Evolutionary conservation across 2,329 filamentous ascomycete species (phyloP).

Genomic region (Fonsecaea monophora): DNA sequence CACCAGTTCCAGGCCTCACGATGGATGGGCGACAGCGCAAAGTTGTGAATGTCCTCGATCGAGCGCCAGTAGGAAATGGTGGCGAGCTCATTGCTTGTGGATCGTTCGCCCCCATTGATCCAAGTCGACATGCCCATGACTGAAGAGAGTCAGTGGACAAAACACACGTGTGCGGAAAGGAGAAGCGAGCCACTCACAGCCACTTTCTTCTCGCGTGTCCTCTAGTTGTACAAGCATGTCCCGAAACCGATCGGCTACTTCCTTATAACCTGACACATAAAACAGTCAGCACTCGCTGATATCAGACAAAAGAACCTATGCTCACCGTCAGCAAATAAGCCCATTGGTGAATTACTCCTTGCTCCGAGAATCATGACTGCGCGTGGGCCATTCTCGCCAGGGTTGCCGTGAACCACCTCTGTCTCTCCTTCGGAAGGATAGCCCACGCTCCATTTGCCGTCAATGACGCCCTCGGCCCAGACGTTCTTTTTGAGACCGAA

Average conservation of each 20-base stretch:
- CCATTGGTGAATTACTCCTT: constrained; percentile 48
- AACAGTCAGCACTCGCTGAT: not conserved
- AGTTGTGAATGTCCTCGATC: constrained; percentile 58
- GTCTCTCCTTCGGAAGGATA: constrained; percentile 46
- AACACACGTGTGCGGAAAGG: not conserved
- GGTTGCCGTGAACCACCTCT: constrained; percentile 39
- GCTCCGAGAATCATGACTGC: constrained; percentile 50
- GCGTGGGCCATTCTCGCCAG: constrained; percentile 43
- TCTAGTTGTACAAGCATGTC: constrained; percentile 43
- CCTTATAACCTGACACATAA: constrained; percentile 17
- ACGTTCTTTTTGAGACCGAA: constrained; percentile 46
- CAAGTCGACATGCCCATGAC: constrained; percentile 55
- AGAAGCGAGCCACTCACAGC: constrained; percentile 41
- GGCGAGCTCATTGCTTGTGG: constrained; percentile 51
- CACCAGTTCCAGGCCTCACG: constrained; percentile 60
- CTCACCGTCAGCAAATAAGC: constrained; percentile 47
- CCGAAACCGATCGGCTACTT: constrained; percentile 43
- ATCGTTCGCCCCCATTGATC: constrained; percentile 46
- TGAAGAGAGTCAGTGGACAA: not conserved
- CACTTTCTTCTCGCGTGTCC: constrained; percentile 52
- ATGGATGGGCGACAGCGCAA: constrained; percentile 60
- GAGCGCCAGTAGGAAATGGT: constrained; percentile 60
- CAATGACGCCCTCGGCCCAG: constrained; percentile 46
- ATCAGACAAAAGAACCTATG: no score
- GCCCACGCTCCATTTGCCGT: constrained; percentile 43